A percentile compares a stretch with the other conserved stretches of the same genome.
phyloP scores from a whole-genome alignment of 75 land plant genomes.

The Gnetum montanum region DNA sequence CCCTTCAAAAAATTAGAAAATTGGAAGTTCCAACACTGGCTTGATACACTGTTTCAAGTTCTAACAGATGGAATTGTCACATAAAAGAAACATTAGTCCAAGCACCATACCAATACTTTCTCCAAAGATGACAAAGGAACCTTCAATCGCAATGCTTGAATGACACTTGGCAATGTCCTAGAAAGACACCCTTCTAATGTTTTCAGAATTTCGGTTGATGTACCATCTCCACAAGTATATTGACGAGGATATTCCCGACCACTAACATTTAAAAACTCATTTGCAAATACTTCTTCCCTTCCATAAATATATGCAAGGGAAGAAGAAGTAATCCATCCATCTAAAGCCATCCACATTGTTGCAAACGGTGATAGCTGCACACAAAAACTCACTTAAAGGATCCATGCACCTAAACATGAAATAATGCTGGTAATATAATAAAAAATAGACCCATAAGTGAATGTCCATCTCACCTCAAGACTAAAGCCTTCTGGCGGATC shows the following conservation, averaged over 20 bases:
- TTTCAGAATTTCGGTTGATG: constrained; percentile 71
- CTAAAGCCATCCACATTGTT: constrained; percentile 74
- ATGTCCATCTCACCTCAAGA: constrained; percentile 43
- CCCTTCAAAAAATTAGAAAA: too few species aligned
- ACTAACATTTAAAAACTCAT: constrained; percentile 47
- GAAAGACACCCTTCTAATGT: constrained; percentile 60
- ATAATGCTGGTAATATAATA: background rate
- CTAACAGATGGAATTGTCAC: too few species aligned
- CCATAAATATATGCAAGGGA: constrained; percentile 84
- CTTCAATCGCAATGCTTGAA: constrained; percentile 40
- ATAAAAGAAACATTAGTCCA: background rate
- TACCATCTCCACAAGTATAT: constrained; percentile 33
- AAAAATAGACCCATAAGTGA: too few species aligned
- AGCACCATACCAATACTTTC: constrained; percentile 41
- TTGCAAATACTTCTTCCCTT: constrained; percentile 40
- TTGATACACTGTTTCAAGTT: too few species aligned
- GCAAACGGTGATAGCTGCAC: constrained; percentile 77
- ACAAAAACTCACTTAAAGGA: background rate
- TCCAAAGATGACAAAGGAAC: constrained; percentile 58
- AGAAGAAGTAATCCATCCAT: constrained; percentile 68
- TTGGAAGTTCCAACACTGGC: too few species aligned
- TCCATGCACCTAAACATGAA: background rate
- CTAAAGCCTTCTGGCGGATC: constrained; percentile 71
- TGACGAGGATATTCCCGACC: constrained; percentile 69
- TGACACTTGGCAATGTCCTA: constrained; percentile 65